Evolutionary conservation across 768 basidiomycete genomes (phyloP), one percentile per base, ranked within the genome.

Genomic region (Lentinula sp.): DNA sequence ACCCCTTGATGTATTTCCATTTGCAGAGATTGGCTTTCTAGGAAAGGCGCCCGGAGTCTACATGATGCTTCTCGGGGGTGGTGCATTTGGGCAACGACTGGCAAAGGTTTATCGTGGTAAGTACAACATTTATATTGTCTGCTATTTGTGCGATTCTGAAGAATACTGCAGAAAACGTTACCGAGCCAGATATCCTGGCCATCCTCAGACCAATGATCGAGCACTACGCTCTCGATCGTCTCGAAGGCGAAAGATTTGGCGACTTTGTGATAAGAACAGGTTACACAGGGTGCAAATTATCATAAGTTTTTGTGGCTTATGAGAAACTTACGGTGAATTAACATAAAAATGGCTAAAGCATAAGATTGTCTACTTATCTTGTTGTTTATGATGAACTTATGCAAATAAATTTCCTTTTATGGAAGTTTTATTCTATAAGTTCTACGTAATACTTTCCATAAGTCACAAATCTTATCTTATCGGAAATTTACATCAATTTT

Each of bases 11-110:
- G 6, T 23, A 7, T 16, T 42, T 54, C 46, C 6, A 48, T 48
- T 16, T 10, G 4, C 75, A 90, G 96, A 98, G 79, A 81, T 98
- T 41, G 97, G 95, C 0, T 96, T 98, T 67, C 87, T 98, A 43
- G 96, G 97, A 36, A 98, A 98, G 76, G 94, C 97, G 0, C 93
- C 89, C 0, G 95, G 93, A 12, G 81, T 86, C 37, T 99, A 99
- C 72, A 69, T 87, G 49, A 97, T 98, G 95, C 83, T 98, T 39
- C 87, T 99, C 37, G 96, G 97, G 42, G 96, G 96, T 60, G 95
- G 95, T 1, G 97, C 93, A 77, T 81, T 93, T 65, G 97, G 96
- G 37, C 90, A 98, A 72, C 83, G 96, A 37, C 77, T 99, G 67
- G 96, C 96, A 79, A 98, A 98, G 77, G 95, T 97, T 59, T 98